Base-by-base conservation (phyloP, 805 yeast genomes). In the Ogataea nakhonphanomensis region DNA sequence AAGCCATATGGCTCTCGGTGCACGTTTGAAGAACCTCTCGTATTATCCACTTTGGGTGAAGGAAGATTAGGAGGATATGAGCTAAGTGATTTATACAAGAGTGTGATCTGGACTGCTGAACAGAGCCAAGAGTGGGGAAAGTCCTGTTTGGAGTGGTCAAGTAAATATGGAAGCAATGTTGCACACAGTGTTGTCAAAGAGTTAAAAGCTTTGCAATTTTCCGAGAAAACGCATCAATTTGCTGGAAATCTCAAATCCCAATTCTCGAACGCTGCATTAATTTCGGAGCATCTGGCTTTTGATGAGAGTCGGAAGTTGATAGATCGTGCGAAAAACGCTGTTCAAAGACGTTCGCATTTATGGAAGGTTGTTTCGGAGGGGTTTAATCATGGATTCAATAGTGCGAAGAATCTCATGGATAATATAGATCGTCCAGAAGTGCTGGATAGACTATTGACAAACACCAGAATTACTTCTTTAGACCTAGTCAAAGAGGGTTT, bases 1-100 rank as follows among this genome's bases (percentile, higher is more conserved):
- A 25, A 36, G 10, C 42, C 29, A 10, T 44, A 39, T 17, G 43
- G 44, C 28, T 27, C 38, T 14, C 29, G 27, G 8, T 46, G 50
- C 42, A 30, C 41, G 3, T 42, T 46, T 26, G 41, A 43, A 9
- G 46, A 43, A 12, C 31, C 40, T 27, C 41, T 20, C 12, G 26
- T 33, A 25, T 27, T 35, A 14, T 39, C 32, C 38, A 35, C 8
- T 17, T 23, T 36, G 20, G 35, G 25, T 22, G 26, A 15, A 17
- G 26, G 22, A 12, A 10, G 20, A 10, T 17, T 34, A 5, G 37
- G 17, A 10, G 37, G 30, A 25, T 28, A 27, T n/a, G 22, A 25
- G 15, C 8, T 37, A 10, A n/a, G 13, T 7, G 30, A 25, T 8
- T 17, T 23, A 4, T 13, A 22, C 8, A 28, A 27, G 5, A 25